Evolutionary conservation across 805 yeast genomes (phyloP).

Genomic region (Maudiozyma pseudohumilis): DNA sequence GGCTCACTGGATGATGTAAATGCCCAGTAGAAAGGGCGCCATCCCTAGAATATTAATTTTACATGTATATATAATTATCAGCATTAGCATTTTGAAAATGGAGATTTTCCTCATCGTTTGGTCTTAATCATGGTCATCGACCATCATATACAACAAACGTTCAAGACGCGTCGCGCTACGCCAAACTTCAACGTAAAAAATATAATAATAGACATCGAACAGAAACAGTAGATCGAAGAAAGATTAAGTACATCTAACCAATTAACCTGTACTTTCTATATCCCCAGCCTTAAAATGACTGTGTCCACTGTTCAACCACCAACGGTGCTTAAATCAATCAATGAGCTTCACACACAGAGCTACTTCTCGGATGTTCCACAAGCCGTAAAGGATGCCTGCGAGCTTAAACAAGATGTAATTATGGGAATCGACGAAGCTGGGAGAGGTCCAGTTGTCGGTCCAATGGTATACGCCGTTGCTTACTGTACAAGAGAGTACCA

Average conservation of each 20-base stretch:
- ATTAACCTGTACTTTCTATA: too few species aligned
- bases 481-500: constrained; percentile 54
- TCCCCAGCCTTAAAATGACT: too few species aligned
- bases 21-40: constrained; percentile 5
- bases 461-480: constrained; percentile 92
- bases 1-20: constrained; percentile 65
- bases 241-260: too few species aligned
- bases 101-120: too few species aligned
- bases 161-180: too few species aligned
- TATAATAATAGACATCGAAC: too few species aligned
- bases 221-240: too few species aligned
- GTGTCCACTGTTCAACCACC: constrained; percentile 23
- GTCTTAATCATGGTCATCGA: too few species aligned
- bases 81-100: too few species aligned
- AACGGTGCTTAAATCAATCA: constrained; percentile 18
- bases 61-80: constrained; percentile 1
- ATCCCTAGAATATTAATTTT: neutral
- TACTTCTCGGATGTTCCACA: constrained; percentile 43
- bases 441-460: constrained; percentile 94
- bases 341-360: constrained; percentile 34
- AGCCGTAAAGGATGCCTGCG: constrained; percentile 14
- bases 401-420: constrained; percentile 34
- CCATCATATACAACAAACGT: too few species aligned
- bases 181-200: too few species aligned
- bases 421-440: constrained; percentile 99